Evolutionary conservation across 2,329 filamentous ascomycete genomes (phyloP), one percentile per base, ranked within the genome.

Genomic region (Aspergillaceae sp.): DNA sequence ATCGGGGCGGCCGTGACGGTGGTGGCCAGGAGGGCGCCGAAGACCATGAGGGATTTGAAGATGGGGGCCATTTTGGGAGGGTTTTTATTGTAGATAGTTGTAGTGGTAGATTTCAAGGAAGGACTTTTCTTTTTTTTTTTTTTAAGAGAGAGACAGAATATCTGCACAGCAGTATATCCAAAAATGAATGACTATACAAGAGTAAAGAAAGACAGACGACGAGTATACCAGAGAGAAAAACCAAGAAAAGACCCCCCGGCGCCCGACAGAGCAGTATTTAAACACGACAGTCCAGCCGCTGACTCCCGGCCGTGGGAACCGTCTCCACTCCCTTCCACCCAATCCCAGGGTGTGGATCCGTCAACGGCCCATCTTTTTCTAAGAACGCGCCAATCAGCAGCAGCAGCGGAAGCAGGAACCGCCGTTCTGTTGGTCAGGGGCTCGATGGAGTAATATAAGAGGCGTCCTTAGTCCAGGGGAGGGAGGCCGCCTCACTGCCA

Each of bases 1-100:
- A 53, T 44, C 40, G 51, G 51, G 37, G 65, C 59, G 28, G 59
- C 53, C 19, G 19, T 19, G 50, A 55, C 52, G 40, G 62, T 43
- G 42, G 60, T 48, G 32, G 65, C 62, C 47, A 66, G 61, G 53
- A 65, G 54, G 46, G 64, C 57, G 54, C 62, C 59, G 44, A 59
- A 59, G 19, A 68, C 55, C 51, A 62, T 59, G 43, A 68, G 56
- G 49, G 63, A 53, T 58, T 68, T 68, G 50, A 56, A 49, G 50
- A 67, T 53, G 41, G 64, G 64, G 44, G 65, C 64, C 65, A 68
- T 68, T 59, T 47, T 48, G 32, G 2, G 36, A 29, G 11, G 35
- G 38, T 43, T 29, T 42, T 46, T 43, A 37, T 37, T 43, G 26
- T 44, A 9, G 37, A 29, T 45, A 44, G 47, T 40, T 48, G 50